These are phyloP conservation scores for Amphibolis antarctica DNA, from an alignment of 106 monocot genomes.

Conservation along the genomic window DNA sequence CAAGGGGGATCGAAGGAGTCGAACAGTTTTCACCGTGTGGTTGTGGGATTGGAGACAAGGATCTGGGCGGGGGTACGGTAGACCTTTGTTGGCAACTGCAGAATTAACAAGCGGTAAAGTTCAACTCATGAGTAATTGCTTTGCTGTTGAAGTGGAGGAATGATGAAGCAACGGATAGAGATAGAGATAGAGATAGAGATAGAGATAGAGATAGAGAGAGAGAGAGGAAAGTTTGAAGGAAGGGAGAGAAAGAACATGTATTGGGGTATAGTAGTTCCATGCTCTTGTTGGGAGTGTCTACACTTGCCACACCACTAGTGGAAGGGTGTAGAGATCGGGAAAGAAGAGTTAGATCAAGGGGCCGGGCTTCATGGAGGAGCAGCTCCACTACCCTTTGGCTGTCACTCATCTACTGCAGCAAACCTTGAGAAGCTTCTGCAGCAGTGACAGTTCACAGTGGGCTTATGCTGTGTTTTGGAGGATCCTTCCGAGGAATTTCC, in stretches of 20 bases:
- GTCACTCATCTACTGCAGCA: constrained; percentile 28
- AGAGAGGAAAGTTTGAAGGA: constrained; percentile 28
- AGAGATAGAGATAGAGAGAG: constrained; percentile 20
- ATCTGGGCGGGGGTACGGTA: no score
- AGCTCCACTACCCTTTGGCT: constrained; percentile 25
- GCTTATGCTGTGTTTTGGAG: constrained; percentile 99
- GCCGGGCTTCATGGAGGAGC: constrained; percentile 36
- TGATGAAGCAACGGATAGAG: not conserved
- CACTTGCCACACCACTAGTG: no score
- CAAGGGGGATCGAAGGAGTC: no score
- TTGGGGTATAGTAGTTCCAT: constrained; percentile 6
- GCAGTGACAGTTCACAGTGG: constrained; percentile 65
- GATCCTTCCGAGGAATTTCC: constrained; percentile 89
- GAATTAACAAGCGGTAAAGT: constrained; percentile 5
- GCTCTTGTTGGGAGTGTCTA: no score
- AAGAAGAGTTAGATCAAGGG: no score
- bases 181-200: no score
- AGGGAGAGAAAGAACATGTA: no score
- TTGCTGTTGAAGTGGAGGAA: constrained; percentile 4
- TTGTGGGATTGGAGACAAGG: no score
- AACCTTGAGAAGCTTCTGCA: constrained; percentile 53
- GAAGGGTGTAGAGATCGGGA: not conserved
- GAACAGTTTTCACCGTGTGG: no score
- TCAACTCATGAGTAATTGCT: constrained; percentile 17
- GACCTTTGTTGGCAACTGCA: no score